Conservation (phyloP, 257 asterid genomes). For the Apocynum venetum region DNA sequence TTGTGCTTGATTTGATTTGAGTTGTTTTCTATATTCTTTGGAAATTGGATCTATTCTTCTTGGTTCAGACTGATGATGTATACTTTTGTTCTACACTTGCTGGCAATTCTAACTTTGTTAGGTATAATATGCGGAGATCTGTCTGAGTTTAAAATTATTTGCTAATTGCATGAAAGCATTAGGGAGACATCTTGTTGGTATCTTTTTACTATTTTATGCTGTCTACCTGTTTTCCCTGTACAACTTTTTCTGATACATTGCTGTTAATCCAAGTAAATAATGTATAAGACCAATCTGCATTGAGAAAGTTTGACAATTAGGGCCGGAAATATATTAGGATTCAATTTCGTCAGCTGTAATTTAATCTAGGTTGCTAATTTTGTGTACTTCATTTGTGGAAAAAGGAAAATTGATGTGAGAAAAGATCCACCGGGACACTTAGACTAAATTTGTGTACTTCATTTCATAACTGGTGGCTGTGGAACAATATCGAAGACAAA, state of each 20-base stretch:
- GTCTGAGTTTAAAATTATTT: not conserved
- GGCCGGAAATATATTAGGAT: not conserved
- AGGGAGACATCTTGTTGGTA: not conserved
- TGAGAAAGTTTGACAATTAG: not conserved
- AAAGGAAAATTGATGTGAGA: not conserved
- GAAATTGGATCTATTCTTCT: not conserved
- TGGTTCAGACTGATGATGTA: not conserved
- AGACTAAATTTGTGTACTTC: not conserved
- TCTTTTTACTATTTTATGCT: not conserved
- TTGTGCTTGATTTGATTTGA: not conserved
- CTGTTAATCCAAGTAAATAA: not conserved
- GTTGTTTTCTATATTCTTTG: not conserved
- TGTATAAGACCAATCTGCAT: not conserved
- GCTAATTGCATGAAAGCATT: not conserved
- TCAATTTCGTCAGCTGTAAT: not conserved
- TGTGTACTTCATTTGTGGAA: not conserved
- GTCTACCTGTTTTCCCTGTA: not conserved
- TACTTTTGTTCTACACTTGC: not conserved
- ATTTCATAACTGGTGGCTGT: not conserved
- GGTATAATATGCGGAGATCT: constrained; percentile 11
- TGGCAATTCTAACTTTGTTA: not conserved
- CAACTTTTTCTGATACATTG: not conserved
- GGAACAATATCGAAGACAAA: not conserved
- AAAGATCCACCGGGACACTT: not conserved
- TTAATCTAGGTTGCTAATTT: not conserved